Percentiles rank a stretch among this genome's conserved stretches.
phyloP scores from a whole-genome alignment of 2,329 filamentous ascomycete genomes.

The Basipetospora chlamydospora region DNA sequence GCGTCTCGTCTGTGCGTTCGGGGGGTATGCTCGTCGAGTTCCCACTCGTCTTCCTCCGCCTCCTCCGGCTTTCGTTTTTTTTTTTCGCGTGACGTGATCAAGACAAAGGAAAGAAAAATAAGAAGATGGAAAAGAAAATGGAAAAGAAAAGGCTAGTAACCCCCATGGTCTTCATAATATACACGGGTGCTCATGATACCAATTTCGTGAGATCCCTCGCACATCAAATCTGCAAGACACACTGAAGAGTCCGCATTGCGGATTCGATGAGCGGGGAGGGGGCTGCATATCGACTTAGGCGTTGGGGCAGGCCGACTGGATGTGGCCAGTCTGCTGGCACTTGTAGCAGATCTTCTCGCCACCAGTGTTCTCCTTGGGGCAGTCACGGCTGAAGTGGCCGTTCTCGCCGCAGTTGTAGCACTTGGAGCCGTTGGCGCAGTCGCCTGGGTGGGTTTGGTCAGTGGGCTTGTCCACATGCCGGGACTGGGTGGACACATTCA shows the following conservation, averaged over 20 bases:
- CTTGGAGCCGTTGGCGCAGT: slow-evolving; percentile 98
- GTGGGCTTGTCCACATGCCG: not conserved
- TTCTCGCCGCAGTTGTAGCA: slow-evolving; percentile 98
- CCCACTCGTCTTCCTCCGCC: not conserved
- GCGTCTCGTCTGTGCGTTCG: not conserved
- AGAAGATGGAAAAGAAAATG: slow-evolving; percentile 1
- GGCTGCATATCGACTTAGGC: slow-evolving; percentile 36
- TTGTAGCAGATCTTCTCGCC: slow-evolving; percentile 98
- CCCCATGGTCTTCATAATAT: slow-evolving; percentile 6
- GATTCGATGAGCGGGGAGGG: too few relatives aligned
- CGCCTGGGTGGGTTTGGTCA: slow-evolving; percentile 33
- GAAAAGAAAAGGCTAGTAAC: not conserved
- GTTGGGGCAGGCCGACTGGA: slow-evolving; percentile 88
- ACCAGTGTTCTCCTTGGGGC: slow-evolving; percentile 75
- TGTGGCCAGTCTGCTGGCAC: slow-evolving; percentile 71
- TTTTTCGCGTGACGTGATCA: slow-evolving; percentile 5
- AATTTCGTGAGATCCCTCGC: slow-evolving; percentile 2
- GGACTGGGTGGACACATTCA: too few relatives aligned
- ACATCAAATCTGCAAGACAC: not conserved
- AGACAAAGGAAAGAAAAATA: slow-evolving; percentile 1
- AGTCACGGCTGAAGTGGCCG: slow-evolving; percentile 90
- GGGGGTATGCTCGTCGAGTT: slow-evolving; percentile 3
- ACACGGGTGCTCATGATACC: slow-evolving; percentile 5
- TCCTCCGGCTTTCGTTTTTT: slow-evolving; percentile 1
- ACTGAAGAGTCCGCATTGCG: too few relatives aligned